Base-by-base conservation (phyloP, 176 grass and related monocot species). In the Musa beccarii region DNA sequence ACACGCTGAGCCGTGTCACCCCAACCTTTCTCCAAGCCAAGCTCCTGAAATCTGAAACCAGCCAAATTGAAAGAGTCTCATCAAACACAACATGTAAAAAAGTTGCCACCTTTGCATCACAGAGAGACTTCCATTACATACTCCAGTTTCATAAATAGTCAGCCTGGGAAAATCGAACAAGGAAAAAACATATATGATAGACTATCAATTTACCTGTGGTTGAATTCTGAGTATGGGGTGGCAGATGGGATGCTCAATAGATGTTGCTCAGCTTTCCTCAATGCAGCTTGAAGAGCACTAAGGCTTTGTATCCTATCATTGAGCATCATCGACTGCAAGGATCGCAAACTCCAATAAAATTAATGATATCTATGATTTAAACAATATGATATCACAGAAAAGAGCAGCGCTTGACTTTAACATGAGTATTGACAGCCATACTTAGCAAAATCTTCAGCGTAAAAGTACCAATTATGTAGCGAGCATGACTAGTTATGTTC, bases 291-390 rank as follows among this genome's bases (percentile, higher is more conserved):
- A 49, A 99, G 96, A 75, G 88, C 80, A 77, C 89, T 86, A 2
- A 99, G 91, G 24, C 96, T 99, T 81, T 85, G 88, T 70, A 99
- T 84, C 83, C 96, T 99, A 82, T 99, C 96, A 3, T 99, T 99
- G 76, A 99, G 21, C 96, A 99, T 99, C 86, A 99, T 95, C 49
- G 91, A 89, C 96, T 99, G 83, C 68, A 92, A 0, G 54, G 52
- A 43, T 6, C 4, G 34, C 34, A 43, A 43, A 5, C 34, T 43
- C 34, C 34, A 43, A 43, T 6, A 43, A 43, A 43, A 43, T 43
- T 43, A 43, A 43, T 6, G 0, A 43, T 43, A 43, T 43, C 34
- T 43, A 43, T 43, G 34, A 6, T 43, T 43, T 43, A 43, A 43
- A 43, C 4, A 6, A 6, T 43, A 43, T 4, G 34, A 43, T 43